Base-by-base conservation (phyloP, 768 basidiomycete genomes). In the Imleria badia region DNA sequence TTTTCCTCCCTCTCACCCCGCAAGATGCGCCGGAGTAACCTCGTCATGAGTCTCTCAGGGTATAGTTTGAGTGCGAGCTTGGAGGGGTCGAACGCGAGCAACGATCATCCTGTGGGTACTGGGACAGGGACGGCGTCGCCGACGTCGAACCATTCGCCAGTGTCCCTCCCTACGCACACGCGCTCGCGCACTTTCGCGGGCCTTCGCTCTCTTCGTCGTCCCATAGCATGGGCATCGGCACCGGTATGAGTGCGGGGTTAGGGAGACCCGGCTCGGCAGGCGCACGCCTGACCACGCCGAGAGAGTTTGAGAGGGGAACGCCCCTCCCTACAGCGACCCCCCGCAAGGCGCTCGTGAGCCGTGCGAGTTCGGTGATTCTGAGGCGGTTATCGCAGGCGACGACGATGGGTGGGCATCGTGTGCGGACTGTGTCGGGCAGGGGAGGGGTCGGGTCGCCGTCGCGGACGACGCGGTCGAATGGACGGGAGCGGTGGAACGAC, bases 211-310 rank as follows among this genome's bases (percentile, higher is more conserved):
- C 30, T 2, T 39, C 38, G 23, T 33, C 52, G 2, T 30, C 40
- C n/a, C n/a, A n/a, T n/a, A n/a, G n/a, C 26, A 41, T 22, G 31
- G 11, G n/a, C n/a, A n/a, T n/a, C n/a, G n/a, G n/a, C n/a, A n/a
- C n/a, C n/a, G n/a, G n/a, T n/a, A n/a, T n/a, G n/a, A n/a, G 11
- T 5, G 33, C 5, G 15, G 5, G 22, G n/a, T n/a, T n/a, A n/a
- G n/a, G n/a, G n/a, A n/a, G 68, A 23, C 66, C 69, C 0, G 66
- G 63, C 1, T 69, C 68, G 0, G 68, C 68, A 2, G 59, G 62
- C 3, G 64, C 58, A 5, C 48, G 66, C 10, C 19, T 70, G 39
- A 58, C 60, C 44, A 60, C 51, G 53, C 54, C 45, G 51, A 44
- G 5, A 12, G 53, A 38, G 5, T 23, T 35, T 30, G 52, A 43